Evolutionary conservation across 768 basidiomycete species (phyloP), one percentile per base, ranked within the genome.

Genomic region (Sistotremastrum suecicum): DNA sequence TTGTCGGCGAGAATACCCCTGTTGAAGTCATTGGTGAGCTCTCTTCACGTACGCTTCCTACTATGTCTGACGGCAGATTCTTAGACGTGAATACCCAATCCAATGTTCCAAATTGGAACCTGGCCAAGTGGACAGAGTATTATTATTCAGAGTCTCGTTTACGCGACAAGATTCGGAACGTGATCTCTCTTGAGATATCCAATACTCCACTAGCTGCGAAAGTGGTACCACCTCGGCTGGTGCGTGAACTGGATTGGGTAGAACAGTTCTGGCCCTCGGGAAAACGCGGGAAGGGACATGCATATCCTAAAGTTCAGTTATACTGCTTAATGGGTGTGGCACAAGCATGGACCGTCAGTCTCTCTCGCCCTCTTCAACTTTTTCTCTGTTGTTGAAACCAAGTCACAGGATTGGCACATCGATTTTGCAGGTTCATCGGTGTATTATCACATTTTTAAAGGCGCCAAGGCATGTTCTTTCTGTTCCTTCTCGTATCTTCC

Each of bases 401-500:
- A 32, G n/a, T 28, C 35, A 12, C 56, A 92, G 90, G 94, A 97
- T 58, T 97, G 92, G 95, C 94, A 99, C 56, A 70, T 98, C 49
- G 95, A 99, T 64, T 97, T 99, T 58, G 94, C 94, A 20, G 95
- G 91, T 1, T 91, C 87, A 2, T 94, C 86, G 1, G 94, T 92
- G n/a, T 98, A 94, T 61, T 98, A 98, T 57, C 91, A 97, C 54
- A 80, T 99, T 49, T 69, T 95, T 12, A 72, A 68, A 38, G 91
- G 91, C 30, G 71, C 78, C 46, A 95, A 90, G 75, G 92, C 80
- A 52, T 41, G 66, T 43, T 38, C 28, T 43, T 30, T 34, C 28
- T 30, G 37, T 9, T 29, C 39, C 36, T 3, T 43, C 28, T 43
- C 12, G 11, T 20, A 11, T 5, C 5, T 29, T 6, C 34, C n/a